Evolutionary conservation across 305 asterid species (phyloP).

Genomic region (Ilex paraguariensis): DNA sequence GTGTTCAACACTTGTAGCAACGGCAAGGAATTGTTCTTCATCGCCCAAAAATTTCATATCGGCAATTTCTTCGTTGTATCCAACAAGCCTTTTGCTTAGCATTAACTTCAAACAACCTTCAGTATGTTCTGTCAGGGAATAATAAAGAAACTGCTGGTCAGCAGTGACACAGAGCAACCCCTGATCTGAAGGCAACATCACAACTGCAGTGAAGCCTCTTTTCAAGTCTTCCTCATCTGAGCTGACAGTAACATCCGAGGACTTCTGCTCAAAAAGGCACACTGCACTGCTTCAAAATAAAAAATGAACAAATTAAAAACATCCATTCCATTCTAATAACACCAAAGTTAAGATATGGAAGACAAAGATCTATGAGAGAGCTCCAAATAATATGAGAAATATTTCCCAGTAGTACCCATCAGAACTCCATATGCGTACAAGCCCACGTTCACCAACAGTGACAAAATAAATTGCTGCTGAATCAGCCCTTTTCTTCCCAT

Average conservation of each 20-base stretch:
- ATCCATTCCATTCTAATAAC: neutral
- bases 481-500: conserved; percentile 43
- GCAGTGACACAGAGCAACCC: conserved; percentile 88
- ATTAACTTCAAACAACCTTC: conserved; percentile 46
- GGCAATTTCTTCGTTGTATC: conserved; percentile 92
- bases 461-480: conserved; percentile 55
- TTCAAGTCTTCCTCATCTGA: conserved; percentile 61
- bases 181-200: conserved; percentile 67
- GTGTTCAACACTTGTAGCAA: conserved; percentile 92
- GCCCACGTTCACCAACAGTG: conserved; percentile 95
- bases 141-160: conserved; percentile 92
- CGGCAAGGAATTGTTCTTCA: conserved; percentile 87
- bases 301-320: conserved; percentile 19
- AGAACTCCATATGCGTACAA: conserved; percentile 89
- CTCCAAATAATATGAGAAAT: neutral
- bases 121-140: conserved; percentile 46
- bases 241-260: conserved; percentile 71
- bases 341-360: neutral
- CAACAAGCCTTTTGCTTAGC: conserved; percentile 75
- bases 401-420: conserved; percentile 40
- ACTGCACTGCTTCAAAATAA: conserved; percentile 49
- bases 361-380: neutral
- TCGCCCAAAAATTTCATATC: conserved; percentile 96
- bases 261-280: conserved; percentile 78
- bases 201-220: conserved; percentile 82